Conservation (phyloP, 139 green algal species). For the Asterochloris erici region DNA sequence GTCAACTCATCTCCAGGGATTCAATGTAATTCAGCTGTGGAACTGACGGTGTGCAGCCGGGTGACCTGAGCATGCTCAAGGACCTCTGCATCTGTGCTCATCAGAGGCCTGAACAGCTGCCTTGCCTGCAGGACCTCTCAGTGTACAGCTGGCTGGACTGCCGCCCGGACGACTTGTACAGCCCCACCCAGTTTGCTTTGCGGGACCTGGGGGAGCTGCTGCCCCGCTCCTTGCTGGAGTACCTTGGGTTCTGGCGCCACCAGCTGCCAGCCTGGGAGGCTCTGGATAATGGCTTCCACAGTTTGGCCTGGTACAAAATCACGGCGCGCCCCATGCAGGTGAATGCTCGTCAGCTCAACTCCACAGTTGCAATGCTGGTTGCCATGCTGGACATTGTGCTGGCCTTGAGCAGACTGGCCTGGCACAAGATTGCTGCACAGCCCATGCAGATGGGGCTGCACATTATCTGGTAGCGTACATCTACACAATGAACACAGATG, state of each 20-base stretch:
- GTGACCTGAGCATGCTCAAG: too few relatives aligned
- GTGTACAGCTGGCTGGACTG: slow-evolving; percentile 57
- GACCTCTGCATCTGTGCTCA: background rate
- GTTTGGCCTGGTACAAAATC: slow-evolving; percentile 2
- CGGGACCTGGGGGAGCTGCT: slow-evolving; percentile 26
- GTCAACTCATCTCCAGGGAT: too few relatives aligned
- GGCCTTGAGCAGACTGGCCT: background rate
- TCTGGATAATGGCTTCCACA: background rate
- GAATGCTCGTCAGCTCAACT: background rate
- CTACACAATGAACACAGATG: too few relatives aligned
- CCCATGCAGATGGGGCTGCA: slow-evolving; percentile 37
- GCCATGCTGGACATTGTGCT: background rate
- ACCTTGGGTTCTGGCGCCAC: background rate
- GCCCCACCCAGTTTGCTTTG: slow-evolving; percentile 40
- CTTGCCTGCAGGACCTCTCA: slow-evolving; percentile 48
- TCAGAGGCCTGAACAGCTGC: background rate
- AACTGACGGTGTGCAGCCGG: too few relatives aligned
- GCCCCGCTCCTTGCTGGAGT: slow-evolving; percentile 17
- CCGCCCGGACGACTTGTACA: slow-evolving; percentile 57
- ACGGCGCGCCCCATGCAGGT: slow-evolving; percentile 45
- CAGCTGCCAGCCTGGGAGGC: slow-evolving; percentile 17
- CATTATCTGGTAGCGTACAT: slow-evolving; percentile 31
- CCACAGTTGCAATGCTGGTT: too few relatives aligned
- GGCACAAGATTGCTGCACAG: slow-evolving; percentile 19
- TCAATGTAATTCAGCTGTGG: too few relatives aligned